Evolutionary conservation across 2,329 filamentous ascomycete species (phyloP).

Genomic region (Xylariaceae sp.): DNA sequence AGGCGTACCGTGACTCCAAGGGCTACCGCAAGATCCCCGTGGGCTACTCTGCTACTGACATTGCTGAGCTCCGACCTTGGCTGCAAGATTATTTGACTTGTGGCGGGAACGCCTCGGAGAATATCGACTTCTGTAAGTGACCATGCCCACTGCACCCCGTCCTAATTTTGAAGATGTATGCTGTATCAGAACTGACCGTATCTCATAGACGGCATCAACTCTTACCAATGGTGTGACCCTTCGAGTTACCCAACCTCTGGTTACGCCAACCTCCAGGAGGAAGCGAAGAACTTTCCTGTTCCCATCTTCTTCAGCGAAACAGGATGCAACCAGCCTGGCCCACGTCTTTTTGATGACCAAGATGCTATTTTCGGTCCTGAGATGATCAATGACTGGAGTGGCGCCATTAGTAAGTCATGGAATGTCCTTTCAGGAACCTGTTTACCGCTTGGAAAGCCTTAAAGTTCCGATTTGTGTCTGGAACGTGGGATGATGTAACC

Average conservation of each 20-base stretch:
- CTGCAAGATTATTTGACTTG: slow-evolving; percentile 72
- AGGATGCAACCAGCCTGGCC: slow-evolving; percentile 65
- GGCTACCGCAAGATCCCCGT: slow-evolving; percentile 76
- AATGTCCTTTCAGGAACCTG: not conserved
- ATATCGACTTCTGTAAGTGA: slow-evolving; percentile 63
- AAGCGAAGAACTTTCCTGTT: slow-evolving; percentile 67
- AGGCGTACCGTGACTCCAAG: slow-evolving; percentile 70
- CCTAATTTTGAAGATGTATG: not conserved
- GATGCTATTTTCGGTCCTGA: slow-evolving; percentile 67
- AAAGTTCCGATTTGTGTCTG: no score
- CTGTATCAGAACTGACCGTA: slow-evolving; percentile 1
- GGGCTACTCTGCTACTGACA: slow-evolving; percentile 84
- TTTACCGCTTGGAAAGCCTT: not conserved
- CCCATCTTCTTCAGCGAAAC: slow-evolving; percentile 89
- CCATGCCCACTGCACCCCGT: not conserved
- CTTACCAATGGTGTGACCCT: slow-evolving; percentile 73
- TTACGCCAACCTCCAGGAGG: slow-evolving; percentile 62
- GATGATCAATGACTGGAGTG: slow-evolving; percentile 68
- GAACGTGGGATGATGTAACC: no score
- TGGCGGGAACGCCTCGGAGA: slow-evolving; percentile 61
- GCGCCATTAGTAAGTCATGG: slow-evolving; percentile 50
- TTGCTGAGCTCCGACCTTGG: slow-evolving; percentile 60
- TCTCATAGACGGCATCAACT: slow-evolving; percentile 60
- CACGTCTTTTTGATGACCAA: slow-evolving; percentile 66
- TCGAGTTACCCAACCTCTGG: slow-evolving; percentile 57